These are phyloP conservation scores for Ogataea paradorogensis DNA, from an alignment of 805 yeast species.

Conservation along the genomic window DNA sequence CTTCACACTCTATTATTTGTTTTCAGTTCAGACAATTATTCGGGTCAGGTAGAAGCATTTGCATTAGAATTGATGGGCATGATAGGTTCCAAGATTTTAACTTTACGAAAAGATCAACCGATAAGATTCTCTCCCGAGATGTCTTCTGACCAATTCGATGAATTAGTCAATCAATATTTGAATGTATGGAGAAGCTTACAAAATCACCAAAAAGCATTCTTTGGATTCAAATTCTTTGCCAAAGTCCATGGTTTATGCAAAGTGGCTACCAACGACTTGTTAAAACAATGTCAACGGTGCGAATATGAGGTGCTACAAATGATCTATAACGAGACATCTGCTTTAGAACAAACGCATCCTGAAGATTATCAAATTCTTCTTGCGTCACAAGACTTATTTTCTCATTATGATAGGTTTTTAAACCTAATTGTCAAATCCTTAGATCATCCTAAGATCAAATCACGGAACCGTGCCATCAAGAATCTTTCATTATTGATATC, in stretches of 20 bases:
- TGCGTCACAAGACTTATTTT: slow-evolving; percentile 32
- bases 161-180: slow-evolving; percentile 8
- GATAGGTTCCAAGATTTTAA: slow-evolving; percentile 51
- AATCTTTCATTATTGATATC: slow-evolving; percentile 54
- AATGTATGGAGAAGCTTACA: slow-evolving; percentile 8
- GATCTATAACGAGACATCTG: slow-evolving; percentile 6
- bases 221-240: slow-evolving; percentile 10
- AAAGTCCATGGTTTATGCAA: slow-evolving; percentile 6
- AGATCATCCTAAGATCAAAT: slow-evolving; percentile 47
- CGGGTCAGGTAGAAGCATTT: slow-evolving; percentile 45
- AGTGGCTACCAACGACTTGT: slow-evolving; percentile 1
- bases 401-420: slow-evolving; percentile 52
- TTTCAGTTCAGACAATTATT: slow-evolving; percentile 37
- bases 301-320: slow-evolving; percentile 6
- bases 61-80: slow-evolving; percentile 60
- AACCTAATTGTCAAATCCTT: slow-evolving; percentile 46
- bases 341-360: neutral
- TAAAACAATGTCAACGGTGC: neutral
- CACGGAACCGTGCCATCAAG: slow-evolving; percentile 64
- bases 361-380: slow-evolving; percentile 19
- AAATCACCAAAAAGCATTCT: slow-evolving; percentile 2
- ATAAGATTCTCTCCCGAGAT: slow-evolving; percentile 9
- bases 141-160: slow-evolving; percentile 7
- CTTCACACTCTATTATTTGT: slow-evolving; percentile 41
- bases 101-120: slow-evolving; percentile 25